phyloP scores from a whole-genome alignment of 495 filamentous ascomycete species.

The Tetracladium setigerum region DNA sequence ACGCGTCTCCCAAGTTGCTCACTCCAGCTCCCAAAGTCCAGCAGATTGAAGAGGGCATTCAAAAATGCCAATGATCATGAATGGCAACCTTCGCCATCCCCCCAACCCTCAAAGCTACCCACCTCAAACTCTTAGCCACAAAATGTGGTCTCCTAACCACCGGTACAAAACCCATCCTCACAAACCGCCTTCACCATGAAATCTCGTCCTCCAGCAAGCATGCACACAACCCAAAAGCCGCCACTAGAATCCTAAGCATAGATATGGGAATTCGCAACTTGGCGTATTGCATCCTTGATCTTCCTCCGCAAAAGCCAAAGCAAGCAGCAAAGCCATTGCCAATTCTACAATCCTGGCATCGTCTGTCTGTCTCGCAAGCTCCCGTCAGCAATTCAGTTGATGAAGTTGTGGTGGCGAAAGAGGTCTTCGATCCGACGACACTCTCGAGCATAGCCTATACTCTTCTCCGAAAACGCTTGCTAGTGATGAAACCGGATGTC shows the following conservation, averaged over 20 bases:
- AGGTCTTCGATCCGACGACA: constrained; percentile 16
- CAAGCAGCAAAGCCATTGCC: constrained; percentile 12
- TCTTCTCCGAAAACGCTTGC: constrained; percentile 46
- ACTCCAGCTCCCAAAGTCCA: too few relatives aligned
- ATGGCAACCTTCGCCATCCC: constrained; percentile 20
- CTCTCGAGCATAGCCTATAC: constrained; percentile 38
- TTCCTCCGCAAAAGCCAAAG: constrained; percentile 17
- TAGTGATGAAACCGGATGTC: constrained; percentile 51
- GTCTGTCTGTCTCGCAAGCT: constrained; percentile 22
- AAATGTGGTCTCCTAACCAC: constrained; percentile 21
- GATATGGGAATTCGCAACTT: constrained; percentile 86
- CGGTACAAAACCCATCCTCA: constrained; percentile 23
- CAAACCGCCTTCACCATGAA: constrained; percentile 17
- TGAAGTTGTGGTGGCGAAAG: constrained; percentile 9
- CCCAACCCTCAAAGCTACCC: constrained; percentile 15
- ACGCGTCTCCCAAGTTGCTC: too few relatives aligned
- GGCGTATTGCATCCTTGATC: constrained; percentile 59
- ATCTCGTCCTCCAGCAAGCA: constrained; percentile 1
- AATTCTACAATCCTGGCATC: constrained; percentile 30
- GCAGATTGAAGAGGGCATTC: too few relatives aligned
- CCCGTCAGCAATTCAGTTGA: not conserved
- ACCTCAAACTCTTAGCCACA: constrained; percentile 12
- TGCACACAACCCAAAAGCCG: not conserved
- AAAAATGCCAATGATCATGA: constrained; percentile 5
- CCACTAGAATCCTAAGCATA: constrained; percentile 58